Conservation (phyloP, 1,284 basidiomycete species). For the Ustilago curta region DNA sequence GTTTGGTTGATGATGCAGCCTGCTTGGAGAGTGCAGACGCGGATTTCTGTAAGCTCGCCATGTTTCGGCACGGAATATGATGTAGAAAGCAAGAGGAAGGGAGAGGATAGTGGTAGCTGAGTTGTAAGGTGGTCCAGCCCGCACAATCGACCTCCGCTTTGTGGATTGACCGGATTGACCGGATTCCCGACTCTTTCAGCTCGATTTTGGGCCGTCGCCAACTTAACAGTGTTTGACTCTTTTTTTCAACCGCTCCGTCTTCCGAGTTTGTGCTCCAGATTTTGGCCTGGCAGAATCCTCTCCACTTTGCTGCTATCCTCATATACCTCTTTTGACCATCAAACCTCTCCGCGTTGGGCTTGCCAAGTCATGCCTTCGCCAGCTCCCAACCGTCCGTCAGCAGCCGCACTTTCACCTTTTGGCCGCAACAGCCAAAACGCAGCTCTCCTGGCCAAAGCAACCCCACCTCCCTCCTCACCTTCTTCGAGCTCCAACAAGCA, state of each 20-base stretch:
- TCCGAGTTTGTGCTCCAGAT: constrained; percentile 19
- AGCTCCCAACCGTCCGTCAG: constrained; percentile 23
- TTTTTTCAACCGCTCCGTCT: constrained; percentile 11
- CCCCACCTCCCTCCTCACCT: constrained; percentile 24
- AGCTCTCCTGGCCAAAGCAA: constrained; percentile 38
- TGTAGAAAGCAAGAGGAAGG: neutral
- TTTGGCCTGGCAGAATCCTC: constrained; percentile 19
- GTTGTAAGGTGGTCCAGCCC: neutral
- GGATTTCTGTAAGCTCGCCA: constrained; percentile 22
- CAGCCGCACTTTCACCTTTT: constrained; percentile 50
- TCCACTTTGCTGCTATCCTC: constrained; percentile 10
- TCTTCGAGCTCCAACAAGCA: constrained; percentile 16
- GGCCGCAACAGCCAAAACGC: constrained; percentile 54
- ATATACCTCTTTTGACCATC: neutral
- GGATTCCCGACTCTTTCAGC: constrained; percentile 5
- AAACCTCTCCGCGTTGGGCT: neutral
- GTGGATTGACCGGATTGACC: constrained; percentile 4
- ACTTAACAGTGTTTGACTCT: neutral
- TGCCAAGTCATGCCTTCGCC: constrained; percentile 25
- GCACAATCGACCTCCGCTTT: neutral
- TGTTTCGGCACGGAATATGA: neutral
- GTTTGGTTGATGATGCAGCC: constrained; percentile 6
- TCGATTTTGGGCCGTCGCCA: no score
- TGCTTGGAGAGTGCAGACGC: constrained; percentile 2
- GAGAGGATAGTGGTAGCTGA: neutral